Base-by-base conservation (phyloP, 257 asterid genomes). In the Solanum ahanhuiri region DNA sequence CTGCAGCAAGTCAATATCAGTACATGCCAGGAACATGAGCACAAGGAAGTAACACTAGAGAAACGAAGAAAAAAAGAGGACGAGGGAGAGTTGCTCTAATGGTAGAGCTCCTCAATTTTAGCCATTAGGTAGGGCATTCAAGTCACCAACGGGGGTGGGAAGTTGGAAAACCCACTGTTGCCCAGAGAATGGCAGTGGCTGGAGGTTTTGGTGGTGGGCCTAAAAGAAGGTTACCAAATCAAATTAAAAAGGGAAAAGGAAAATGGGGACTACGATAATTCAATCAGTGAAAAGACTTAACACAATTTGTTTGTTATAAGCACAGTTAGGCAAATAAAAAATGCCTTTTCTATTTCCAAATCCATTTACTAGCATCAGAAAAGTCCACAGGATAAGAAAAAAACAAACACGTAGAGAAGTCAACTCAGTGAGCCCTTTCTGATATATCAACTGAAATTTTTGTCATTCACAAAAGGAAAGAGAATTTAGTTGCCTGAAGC, bases 1-100 rank as follows among this genome's bases (percentile, higher is more conserved):
- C 98, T 96, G 96, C 89, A 90, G 87, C 81, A 87, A 87, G 85
- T 87, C 48, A 86, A 87, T 64, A 70, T 81, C 54, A 76, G 37
- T 41, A 84, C 33, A 17, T 37, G 58, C 39, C 66, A 14, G 48
- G 72, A 20, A 86, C 23, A 51, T 2, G 28, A 45, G 66, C 84
- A 9, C 25, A 45, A 28, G 66, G 28, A 45, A 48, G 66, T 5
- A 18, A 79, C 28, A 17, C n/a, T 18, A 48, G 28, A 35, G 30
- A 37, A 77, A 43, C 25, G 14, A 45, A 67, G 75, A 15, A 51
- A 81, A 9, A 10, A 48, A 48, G 43, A 30, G 28, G 43, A 81
- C 11, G 18, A 15, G 10, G 43, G 30, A 2, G 30, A 25, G 43
- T 48, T 81, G 67, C 69, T 81, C 66, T 28, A 15, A 20, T 45